Conservation (phyloP, 2,329 filamentous ascomycete species). For the Colletotrichum liriopes region DNA sequence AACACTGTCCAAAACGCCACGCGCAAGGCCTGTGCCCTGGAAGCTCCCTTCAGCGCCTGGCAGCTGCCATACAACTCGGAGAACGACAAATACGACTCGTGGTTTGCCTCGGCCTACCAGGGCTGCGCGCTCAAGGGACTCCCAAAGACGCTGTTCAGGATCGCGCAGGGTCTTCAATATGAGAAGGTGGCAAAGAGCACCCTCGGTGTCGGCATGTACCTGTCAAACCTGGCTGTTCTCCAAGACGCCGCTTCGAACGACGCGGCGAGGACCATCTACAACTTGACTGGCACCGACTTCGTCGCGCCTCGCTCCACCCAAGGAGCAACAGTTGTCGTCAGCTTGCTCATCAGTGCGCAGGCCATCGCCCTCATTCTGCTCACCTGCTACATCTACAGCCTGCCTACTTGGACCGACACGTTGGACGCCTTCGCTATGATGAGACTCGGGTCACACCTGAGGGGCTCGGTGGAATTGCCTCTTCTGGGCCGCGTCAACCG, state of each 20-base stretch:
- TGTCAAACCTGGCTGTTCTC: constrained; percentile 36
- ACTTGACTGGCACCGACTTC: constrained; percentile 30
- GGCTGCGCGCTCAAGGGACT: constrained; percentile 32
- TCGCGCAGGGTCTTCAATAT: constrained; percentile 32
- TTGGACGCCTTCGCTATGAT: constrained; percentile 40
- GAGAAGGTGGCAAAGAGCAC: constrained; percentile 36
- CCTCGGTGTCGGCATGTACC: constrained; percentile 41
- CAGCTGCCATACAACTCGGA: constrained; percentile 37
- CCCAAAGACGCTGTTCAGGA: constrained; percentile 33
- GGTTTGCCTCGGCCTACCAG: constrained; percentile 36
- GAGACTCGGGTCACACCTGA: constrained; percentile 31
- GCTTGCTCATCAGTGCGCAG: constrained; percentile 35
- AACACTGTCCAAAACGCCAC: not conserved
- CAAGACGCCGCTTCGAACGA: constrained; percentile 36
- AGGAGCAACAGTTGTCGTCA: constrained; percentile 26
- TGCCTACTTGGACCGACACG: constrained; percentile 41
- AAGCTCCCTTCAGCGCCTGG: constrained; percentile 30
- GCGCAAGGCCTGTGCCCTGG: constrained; percentile 28
- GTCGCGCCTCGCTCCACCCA: constrained; percentile 14
- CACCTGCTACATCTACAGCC: constrained; percentile 39
- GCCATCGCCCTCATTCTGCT: constrained; percentile 30
- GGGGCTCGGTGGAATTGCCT: constrained; percentile 3
- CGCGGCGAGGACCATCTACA: constrained; percentile 39
- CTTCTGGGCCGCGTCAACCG: constrained; percentile 11
- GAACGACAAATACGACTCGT: constrained; percentile 36